Evolutionary conservation across 2,329 filamentous ascomycete species (phyloP).

Genomic region (Fusarium foetens): DNA sequence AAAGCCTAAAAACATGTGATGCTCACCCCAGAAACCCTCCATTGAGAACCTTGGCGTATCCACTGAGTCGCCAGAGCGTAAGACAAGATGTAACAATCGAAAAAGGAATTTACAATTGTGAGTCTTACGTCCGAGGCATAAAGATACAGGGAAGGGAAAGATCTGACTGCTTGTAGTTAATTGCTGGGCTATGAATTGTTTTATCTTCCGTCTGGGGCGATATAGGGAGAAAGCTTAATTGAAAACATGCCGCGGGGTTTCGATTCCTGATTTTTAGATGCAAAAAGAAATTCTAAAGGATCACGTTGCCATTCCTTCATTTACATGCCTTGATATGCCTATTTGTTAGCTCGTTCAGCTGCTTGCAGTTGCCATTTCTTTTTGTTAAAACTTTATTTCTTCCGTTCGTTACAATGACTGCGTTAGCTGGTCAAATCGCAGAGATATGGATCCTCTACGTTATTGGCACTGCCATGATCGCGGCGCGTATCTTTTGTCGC

Average conservation of each 20-base stretch:
- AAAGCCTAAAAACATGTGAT: constrained; percentile 1
- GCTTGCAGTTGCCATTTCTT: not conserved
- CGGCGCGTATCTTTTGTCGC: constrained; percentile 47
- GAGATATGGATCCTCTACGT: constrained; percentile 53
- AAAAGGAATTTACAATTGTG: not conserved
- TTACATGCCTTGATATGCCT: not conserved
- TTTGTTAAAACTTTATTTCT: not conserved
- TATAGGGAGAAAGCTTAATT: not conserved
- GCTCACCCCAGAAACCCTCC: not conserved
- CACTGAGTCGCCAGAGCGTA: not conserved
- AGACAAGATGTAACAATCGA: not conserved
- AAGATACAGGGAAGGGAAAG: not conserved
- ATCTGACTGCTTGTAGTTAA: not conserved
- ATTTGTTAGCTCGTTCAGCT: not conserved
- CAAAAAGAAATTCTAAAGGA: not conserved
- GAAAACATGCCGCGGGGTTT: not conserved
- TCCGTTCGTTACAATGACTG: not conserved
- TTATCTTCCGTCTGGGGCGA: not conserved
- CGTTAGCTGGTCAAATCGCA: constrained; percentile 27
- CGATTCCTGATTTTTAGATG: not conserved
- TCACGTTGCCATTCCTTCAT: not conserved
- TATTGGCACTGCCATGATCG: constrained; percentile 47
- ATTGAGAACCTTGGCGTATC: not conserved
- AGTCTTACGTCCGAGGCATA: not conserved
- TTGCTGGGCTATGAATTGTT: not conserved